phyloP scores from a whole-genome alignment of 2,329 filamentous ascomycete species.

The Penicillium sp. region DNA sequence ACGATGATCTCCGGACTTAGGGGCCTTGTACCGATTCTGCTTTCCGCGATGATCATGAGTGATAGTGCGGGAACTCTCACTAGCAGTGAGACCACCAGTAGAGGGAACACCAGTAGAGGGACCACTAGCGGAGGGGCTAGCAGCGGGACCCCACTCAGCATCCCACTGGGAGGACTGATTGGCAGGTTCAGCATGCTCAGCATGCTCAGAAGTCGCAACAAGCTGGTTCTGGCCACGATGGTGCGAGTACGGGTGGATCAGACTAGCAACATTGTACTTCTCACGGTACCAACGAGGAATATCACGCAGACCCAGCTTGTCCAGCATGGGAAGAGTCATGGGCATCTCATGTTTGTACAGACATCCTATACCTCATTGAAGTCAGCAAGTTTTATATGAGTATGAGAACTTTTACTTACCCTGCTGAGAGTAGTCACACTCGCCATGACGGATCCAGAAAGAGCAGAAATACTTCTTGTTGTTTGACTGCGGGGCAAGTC shows the following conservation, averaged over 20 bases:
- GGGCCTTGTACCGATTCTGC: not conserved
- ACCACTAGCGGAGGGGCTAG: no score
- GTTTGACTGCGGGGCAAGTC: not conserved
- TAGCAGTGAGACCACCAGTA: no score
- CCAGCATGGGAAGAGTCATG: slow-evolving; percentile 58
- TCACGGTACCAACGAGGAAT: slow-evolving; percentile 56
- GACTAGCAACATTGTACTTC: slow-evolving; percentile 34
- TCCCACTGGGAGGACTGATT: slow-evolving; percentile 18
- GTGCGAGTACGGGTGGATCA: no score
- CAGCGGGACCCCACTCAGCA: slow-evolving; percentile 8
- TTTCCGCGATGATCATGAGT: not conserved
- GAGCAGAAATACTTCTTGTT: slow-evolving; percentile 73
- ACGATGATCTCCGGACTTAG: slow-evolving; percentile 3
- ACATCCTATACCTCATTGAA: slow-evolving; percentile 52
- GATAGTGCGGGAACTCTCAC: no score
- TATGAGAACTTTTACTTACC: slow-evolving; percentile 35
- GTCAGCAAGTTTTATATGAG: slow-evolving; percentile 1
- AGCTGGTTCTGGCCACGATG: slow-evolving; percentile 12
- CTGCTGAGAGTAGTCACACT: slow-evolving; percentile 78
- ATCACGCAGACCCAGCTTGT: slow-evolving; percentile 60
- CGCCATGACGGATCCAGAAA: slow-evolving; percentile 81
- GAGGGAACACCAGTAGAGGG: no score
- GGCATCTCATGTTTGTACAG: slow-evolving; percentile 92
- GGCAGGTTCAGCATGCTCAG: no score
- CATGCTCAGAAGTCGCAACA: not conserved